Evolutionary conservation across 116 monocot species (phyloP).

Genomic region (Cymodocea nodosa): DNA sequence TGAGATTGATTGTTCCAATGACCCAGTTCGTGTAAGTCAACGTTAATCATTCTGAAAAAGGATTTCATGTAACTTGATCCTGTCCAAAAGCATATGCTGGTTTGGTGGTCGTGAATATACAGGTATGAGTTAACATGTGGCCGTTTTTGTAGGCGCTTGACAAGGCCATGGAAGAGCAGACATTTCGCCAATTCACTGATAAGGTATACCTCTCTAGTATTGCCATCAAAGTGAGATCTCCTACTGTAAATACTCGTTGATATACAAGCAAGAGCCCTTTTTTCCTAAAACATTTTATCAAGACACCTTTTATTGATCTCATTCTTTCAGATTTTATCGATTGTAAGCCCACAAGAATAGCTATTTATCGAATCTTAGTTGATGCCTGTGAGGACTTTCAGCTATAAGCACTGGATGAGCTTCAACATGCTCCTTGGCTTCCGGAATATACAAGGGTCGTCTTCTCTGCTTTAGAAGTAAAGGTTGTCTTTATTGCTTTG

Average conservation of each 20-base stretch:
- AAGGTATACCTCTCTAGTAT: conserved; percentile 21
- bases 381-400: no score
- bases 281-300: background rate
- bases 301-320: background rate
- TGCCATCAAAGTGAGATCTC: background rate
- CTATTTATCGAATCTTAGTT: no score
- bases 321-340: conserved; percentile 1
- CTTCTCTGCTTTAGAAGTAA: no score
- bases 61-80: background rate
- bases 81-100: background rate
- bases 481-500: no score
- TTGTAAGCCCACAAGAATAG: conserved; percentile 4
- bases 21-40: conserved; percentile 35
- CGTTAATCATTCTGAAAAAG: no score
- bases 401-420: no score
- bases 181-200: conserved; percentile 37
- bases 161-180: conserved; percentile 30
- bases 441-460: no score
- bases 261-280: background rate
- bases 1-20: conserved; percentile 35
- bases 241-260: background rate
- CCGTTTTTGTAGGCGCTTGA: conserved; percentile 40
- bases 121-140: background rate
- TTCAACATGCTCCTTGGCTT: no score
- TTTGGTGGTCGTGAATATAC: background rate